These are phyloP conservation scores for Ustilago tritici DNA, from an alignment of 1,284 basidiomycete genomes.

Conservation along the genomic window DNA sequence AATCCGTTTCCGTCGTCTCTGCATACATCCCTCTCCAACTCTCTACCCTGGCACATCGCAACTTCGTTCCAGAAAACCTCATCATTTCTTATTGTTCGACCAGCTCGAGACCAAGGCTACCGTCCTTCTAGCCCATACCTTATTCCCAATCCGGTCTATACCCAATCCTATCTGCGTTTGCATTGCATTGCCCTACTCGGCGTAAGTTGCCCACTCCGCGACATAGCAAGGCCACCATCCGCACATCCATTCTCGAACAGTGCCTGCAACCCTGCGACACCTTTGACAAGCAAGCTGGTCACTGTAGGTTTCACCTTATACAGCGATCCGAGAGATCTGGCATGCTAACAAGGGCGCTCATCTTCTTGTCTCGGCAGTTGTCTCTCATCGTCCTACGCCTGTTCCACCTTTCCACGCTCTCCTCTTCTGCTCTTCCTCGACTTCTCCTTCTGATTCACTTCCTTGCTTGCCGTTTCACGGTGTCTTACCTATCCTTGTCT, in stretches of 20 bases:
- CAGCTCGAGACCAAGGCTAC: not conserved
- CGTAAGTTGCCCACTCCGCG: conserved; percentile 37
- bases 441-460: conserved; percentile 36
- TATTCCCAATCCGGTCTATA: conserved; percentile 32
- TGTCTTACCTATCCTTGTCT: conserved; percentile 55
- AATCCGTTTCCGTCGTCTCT: conserved; percentile 20
- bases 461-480: conserved; percentile 27
- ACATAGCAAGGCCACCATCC: not conserved
- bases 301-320: conserved; percentile 38
- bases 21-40: conserved; percentile 3
- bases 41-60: conserved; percentile 7
- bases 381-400: conserved; percentile 32
- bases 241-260: conserved; percentile 5
- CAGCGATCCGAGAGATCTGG: conserved; percentile 27
- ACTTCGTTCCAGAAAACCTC: conserved; percentile 9
- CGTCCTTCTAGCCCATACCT: conserved; percentile 1
- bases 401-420: conserved; percentile 8
- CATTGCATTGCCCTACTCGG: conserved; percentile 20
- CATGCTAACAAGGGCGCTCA: conserved; percentile 37
- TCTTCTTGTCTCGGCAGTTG: conserved; percentile 23
- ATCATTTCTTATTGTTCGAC: conserved; percentile 2
- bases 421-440: not conserved
- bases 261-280: not conserved
- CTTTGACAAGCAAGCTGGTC: conserved; percentile 1
- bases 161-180: not conserved